Evolutionary conservation across 1,139 yeast species (phyloP).

Genomic region (Debaryomyces psychrophilus): DNA sequence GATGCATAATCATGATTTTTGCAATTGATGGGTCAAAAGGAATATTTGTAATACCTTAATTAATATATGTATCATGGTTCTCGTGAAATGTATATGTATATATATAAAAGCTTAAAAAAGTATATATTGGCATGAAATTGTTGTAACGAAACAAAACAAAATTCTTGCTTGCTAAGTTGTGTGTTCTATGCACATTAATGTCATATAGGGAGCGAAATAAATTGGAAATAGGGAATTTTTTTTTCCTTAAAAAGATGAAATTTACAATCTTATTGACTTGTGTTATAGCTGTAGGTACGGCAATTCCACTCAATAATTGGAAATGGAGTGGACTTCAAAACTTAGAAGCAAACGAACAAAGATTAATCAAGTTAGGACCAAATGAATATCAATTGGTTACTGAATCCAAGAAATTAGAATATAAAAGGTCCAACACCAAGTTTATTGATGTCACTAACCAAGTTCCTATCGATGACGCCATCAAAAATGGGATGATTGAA

Average conservation of each 20-base stretch:
- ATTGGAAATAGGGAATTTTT: background rate
- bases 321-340: background rate
- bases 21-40: no score
- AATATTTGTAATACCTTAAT: no score
- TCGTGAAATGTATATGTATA: no score
- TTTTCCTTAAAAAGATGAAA: constrained; percentile 6
- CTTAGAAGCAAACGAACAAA: constrained; percentile 18
- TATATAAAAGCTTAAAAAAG: no score
- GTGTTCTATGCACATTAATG: background rate
- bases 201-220: constrained; percentile 1
- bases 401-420: constrained; percentile 59
- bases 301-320: constrained; percentile 20
- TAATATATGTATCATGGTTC: no score
- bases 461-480: constrained; percentile 39
- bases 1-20: no score
- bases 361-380: constrained; percentile 45
- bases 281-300: constrained; percentile 12
- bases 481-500: constrained; percentile 31
- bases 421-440: constrained; percentile 55
- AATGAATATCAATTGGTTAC: constrained; percentile 44
- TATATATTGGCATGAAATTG: no score
- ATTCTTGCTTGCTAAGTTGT: no score
- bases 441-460: constrained; percentile 74
- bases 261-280: background rate
- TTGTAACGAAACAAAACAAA: no score